Evolutionary conservation across 768 basidiomycete genomes (phyloP), one percentile per base, ranked within the genome.

Genomic region (Russula abietina): DNA sequence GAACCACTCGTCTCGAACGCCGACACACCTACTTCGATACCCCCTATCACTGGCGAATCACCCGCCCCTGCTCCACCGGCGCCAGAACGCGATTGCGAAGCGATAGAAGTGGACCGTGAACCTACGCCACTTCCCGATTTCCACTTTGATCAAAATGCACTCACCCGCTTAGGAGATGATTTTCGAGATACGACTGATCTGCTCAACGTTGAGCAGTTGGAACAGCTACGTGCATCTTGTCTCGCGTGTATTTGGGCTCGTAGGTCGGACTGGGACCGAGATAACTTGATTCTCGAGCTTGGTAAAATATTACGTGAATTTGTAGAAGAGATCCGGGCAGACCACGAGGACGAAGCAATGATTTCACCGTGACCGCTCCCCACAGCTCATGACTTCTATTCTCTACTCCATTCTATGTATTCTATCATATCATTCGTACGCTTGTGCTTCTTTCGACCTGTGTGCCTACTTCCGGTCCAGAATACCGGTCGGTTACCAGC

Each of bases 161-260:
- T 96, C 28, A 69, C 68, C 0, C 70, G 79, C 11, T 80, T 98
- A 0, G 73, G 76, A 60, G 50, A 71, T 2, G 73, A 77, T 50
- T 71, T 98, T 30, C 75, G 75, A 39, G 75, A 81, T 19, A 71
- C 71, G 50, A 97, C 96, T 1, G 71, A 64, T 7, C 71, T 70
- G 0, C 76, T 98, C 48, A 90, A 79, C 28, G 80, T 98, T 55
- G 97, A 99, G 71, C 86, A 96, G 71, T 81, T 99, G 7, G 97
- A 98, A 71, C 94, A 98, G 73, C 79, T 99, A 7, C 84, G 97
- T 6, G 95, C 97, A 9, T 84, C 82, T 2, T 88, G 86, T 68
- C 81, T 94, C 28, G 84, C 85, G 46, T 78, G 78, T 55, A 80
- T 98, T n/a, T 99, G 95, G 95, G 78, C 83, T 32, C 85, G 83